Conservation (phyloP, 2,329 filamentous ascomycete species). For the Pseudogymnoascus verrucosus region DNA sequence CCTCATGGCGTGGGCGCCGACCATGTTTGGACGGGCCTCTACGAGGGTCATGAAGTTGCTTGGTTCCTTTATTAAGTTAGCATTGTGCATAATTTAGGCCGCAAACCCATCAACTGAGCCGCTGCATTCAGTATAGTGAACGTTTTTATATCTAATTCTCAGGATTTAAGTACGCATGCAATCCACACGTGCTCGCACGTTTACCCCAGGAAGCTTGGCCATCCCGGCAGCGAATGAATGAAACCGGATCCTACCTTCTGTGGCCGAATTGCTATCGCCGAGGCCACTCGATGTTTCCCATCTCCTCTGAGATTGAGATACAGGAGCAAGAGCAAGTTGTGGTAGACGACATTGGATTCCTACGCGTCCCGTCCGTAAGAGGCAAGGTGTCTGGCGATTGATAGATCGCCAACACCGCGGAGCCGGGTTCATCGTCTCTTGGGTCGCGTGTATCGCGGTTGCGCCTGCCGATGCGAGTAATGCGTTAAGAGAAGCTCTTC, state of each 20-base stretch:
- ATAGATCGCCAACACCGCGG: conserved; percentile 2
- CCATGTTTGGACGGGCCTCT: conserved; percentile 4
- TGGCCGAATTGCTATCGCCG: conserved; percentile 4
- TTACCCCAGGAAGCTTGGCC: background rate
- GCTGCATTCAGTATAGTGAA: background rate
- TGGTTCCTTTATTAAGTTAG: background rate
- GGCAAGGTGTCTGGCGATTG: conserved; percentile 3
- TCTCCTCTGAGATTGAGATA: background rate
- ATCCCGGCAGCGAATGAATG: background rate
- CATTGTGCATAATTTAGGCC: background rate
- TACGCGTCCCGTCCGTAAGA: background rate
- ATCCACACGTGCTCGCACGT: background rate
- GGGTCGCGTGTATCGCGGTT: background rate
- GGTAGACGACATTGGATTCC: background rate
- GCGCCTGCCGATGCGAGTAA: conserved; percentile 1
- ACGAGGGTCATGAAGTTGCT: conserved; percentile 3
- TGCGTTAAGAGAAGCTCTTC: conserved; percentile 4
- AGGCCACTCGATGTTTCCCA: conserved; percentile 7
- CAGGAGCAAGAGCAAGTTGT: background rate
- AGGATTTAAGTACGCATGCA: background rate
- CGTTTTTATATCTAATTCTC: background rate
- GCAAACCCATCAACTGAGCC: background rate
- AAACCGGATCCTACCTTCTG: background rate
- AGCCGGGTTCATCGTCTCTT: conserved; percentile 1
- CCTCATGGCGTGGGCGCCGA: background rate